phyloP scores from a whole-genome alignment of 192 early-diverging fungal genomes.

The Linnemannia hyalina region DNA sequence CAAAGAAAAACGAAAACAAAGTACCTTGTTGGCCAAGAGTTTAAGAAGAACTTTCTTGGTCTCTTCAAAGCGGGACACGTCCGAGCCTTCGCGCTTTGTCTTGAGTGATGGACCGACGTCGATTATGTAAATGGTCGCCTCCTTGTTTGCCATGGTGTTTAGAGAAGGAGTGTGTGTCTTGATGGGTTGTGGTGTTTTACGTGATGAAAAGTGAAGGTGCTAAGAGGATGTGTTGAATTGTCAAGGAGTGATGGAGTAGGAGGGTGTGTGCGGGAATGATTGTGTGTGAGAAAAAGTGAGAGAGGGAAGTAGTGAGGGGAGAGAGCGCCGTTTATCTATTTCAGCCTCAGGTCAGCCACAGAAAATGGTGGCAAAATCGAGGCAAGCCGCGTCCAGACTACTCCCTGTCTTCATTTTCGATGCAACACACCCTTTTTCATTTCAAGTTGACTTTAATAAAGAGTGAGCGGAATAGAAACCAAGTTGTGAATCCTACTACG shows the following conservation, averaged over 20 bases:
- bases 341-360: not conserved
- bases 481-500: not conserved
- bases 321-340: not conserved
- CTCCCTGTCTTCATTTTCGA: too few species aligned
- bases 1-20: not conserved
- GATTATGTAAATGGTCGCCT: constrained; percentile 57
- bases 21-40: constrained; percentile 60
- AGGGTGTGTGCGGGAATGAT: too few species aligned
- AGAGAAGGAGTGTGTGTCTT: not conserved
- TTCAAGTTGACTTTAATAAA: not conserved
- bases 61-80: constrained; percentile 36
- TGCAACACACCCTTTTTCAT: not conserved
- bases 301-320: not conserved
- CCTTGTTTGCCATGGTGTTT: constrained; percentile 42
- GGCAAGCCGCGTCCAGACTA: not conserved
- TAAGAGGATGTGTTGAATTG: not conserved
- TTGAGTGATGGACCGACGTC: constrained; percentile 53
- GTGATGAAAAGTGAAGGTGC: not conserved
- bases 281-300: not conserved
- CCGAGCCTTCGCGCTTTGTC: constrained; percentile 24
- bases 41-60: constrained; percentile 45
- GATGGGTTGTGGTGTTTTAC: not conserved
- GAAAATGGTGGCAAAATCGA: constrained; percentile 1
- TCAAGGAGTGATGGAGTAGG: too few species aligned
- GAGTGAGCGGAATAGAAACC: too few species aligned